Evolutionary conservation across 768 basidiomycete species (phyloP).

Genomic region (Mycena leptocephala): DNA sequence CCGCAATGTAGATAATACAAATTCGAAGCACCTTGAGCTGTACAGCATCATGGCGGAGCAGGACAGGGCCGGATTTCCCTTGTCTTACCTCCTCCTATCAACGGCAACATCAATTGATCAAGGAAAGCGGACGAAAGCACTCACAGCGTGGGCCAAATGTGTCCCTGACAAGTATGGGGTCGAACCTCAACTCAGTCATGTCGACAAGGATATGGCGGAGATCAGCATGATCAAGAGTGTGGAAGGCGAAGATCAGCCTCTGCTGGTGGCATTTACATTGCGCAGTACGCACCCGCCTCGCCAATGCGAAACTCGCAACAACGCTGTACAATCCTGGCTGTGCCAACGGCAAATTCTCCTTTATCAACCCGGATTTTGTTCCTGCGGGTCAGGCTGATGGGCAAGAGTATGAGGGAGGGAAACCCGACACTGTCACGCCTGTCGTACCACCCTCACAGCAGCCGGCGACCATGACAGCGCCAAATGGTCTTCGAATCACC

Average conservation of each 20-base stretch:
- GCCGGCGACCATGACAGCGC: neutral
- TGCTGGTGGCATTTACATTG: constrained; percentile 38
- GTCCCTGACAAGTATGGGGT: constrained; percentile 30
- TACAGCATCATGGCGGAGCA: constrained; percentile 42
- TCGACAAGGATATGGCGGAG: constrained; percentile 41
- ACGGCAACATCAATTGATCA: constrained; percentile 37
- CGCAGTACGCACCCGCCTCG: constrained; percentile 18
- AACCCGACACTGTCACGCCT: neutral
- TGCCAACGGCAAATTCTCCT: constrained; percentile 29
- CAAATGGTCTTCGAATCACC: constrained; percentile 8
- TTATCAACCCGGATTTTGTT: constrained; percentile 28
- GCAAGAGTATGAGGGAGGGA: constrained; percentile 4
- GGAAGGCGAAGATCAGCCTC: constrained; percentile 31
- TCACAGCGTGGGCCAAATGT: constrained; percentile 32
- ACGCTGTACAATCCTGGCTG: constrained; percentile 34
- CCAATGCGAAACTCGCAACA: constrained; percentile 32
- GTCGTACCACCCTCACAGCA: neutral
- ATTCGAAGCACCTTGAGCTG: constrained; percentile 41
- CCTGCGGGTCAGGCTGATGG: constrained; percentile 7
- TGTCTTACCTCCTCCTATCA: constrained; percentile 42
- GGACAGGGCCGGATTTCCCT: constrained; percentile 42
- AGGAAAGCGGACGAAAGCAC: constrained; percentile 38
- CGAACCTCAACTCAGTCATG: constrained; percentile 21
- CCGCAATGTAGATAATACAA: constrained; percentile 30
- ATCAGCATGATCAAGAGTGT: constrained; percentile 18